Evolutionary conservation across 129 eudicot genomes (phyloP), one percentile per base, ranked within the genome.

Genomic region (Arctium lappa): DNA sequence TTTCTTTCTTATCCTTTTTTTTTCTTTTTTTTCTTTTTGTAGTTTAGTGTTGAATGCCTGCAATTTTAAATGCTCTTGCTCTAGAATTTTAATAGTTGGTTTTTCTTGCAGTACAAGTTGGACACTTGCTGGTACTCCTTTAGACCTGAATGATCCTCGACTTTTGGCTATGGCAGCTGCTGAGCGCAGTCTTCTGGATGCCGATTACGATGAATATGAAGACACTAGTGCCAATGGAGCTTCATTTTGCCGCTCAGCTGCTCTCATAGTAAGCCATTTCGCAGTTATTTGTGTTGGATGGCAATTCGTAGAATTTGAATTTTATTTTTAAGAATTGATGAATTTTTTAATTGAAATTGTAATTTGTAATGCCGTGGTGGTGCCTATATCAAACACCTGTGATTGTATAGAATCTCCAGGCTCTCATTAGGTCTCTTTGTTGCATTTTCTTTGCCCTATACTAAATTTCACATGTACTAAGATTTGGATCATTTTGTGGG

Each of bases 121-220:
- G 97, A 90, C 97, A 84, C 80, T 92, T 63, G 82, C 87, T 73
- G 97, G 97, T 37, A 82, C 88, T 81, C 93, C 92, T 16, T 40
- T 92, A 74, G 93, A 92, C 77, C 87, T 92, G 83, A 88, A 85
- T 77, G 97, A 92, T 73, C 95, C 94, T 15, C 90, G 97, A 29
- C 82, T 90, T 63, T 77, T 92, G 86, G 94, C 97, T 0, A 86
- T 92, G 91, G 97, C 94, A 4, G 91, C 92, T 31, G 92, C 97
- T 70, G 94, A 92, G 79, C 92, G 86, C 37, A 92, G 79, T 77
- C 86, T 90, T 79, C 9, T 79, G 36, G 84, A 84, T 7, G 79
- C 76, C 10, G 84, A 79, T 40, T 81, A 68, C n/a, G 83, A 74
- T 75, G 80, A 74, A 74, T 84, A 84, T 16, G 87, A 84, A 10